Percentiles rank a stretch among this genome's conserved stretches.
These are phyloP conservation scores for Coniella lustricola DNA, from an alignment of 2,329 filamentous ascomycete genomes.

Conservation along the genomic window DNA sequence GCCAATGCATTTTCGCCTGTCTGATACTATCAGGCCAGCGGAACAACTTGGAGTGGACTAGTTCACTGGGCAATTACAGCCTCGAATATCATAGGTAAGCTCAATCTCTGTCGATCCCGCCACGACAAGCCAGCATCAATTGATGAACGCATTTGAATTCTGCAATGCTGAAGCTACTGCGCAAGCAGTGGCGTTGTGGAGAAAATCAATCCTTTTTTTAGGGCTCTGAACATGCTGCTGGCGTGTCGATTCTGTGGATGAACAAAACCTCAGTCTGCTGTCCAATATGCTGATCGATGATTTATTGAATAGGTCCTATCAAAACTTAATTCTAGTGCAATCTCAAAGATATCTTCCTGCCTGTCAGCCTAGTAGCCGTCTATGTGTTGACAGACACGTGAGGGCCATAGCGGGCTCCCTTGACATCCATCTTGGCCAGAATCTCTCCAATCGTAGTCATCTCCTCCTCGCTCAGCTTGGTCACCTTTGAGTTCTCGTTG, in stretches of 20 bases:
- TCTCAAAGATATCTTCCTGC: no score
- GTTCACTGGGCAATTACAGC: no score
- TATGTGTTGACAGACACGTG: constrained; percentile 31
- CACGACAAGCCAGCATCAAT: background rate
- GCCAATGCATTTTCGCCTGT: background rate
- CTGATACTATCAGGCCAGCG: no score
- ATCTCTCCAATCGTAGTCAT: constrained; percentile 43
- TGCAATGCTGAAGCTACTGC: constrained; percentile 18
- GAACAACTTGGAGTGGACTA: background rate
- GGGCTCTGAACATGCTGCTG: constrained; percentile 11
- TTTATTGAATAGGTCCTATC: no score
- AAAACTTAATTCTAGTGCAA: no score
- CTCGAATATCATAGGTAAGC: no score
- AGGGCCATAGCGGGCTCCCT: constrained; percentile 42
- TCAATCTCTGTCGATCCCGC: background rate
- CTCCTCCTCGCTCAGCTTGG: constrained; percentile 44
- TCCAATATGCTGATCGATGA: no score
- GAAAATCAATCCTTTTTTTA: constrained; percentile 8
- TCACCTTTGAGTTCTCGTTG: constrained; percentile 49
- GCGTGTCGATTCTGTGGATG: background rate
- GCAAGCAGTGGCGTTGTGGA: constrained; percentile 12
- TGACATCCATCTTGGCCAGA: constrained; percentile 38
- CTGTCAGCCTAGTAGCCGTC: background rate
- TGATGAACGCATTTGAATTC: constrained; percentile 18
- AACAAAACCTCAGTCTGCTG: no score